Conservation (phyloP, 768 basidiomycete genomes). For the Termitomyces sp. region DNA sequence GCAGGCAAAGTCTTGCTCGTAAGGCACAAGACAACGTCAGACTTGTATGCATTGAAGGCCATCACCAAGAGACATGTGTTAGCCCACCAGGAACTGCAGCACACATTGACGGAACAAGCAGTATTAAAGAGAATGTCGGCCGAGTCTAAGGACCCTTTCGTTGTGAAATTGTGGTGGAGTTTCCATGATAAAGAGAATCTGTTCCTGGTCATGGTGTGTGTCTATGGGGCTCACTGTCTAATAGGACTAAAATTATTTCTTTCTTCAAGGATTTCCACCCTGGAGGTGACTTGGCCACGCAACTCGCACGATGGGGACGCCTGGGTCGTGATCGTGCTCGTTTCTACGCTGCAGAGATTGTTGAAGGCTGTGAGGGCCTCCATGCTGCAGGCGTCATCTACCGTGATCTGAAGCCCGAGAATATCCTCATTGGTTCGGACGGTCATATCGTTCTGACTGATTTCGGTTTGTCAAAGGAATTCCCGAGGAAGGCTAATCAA, state of each 20-base stretch:
- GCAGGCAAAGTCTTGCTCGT: conserved; percentile 96
- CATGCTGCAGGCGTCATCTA: conserved; percentile 95
- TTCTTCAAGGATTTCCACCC: conserved; percentile 79
- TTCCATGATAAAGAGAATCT: conserved; percentile 98
- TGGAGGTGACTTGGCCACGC: conserved; percentile 95
- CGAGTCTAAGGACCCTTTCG: conserved; percentile 84
- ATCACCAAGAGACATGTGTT: conserved; percentile 97
- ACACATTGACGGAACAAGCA: conserved; percentile 94
- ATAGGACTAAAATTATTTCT: conserved; percentile 6
- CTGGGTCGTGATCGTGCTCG: conserved; percentile 90
- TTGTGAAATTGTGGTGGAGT: conserved; percentile 94
- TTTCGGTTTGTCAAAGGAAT: conserved; percentile 93
- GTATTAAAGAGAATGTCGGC: conserved; percentile 94
- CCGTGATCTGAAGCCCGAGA: conserved; percentile 95
- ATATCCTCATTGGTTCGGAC: conserved; percentile 89
- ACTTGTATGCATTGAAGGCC: conserved; percentile 91
- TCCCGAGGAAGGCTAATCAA: conserved; percentile 48
- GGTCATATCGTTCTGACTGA: conserved; percentile 98
- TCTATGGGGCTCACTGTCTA: conserved; percentile 12
- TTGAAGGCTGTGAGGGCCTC: conserved; percentile 92
- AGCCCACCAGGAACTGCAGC: conserved; percentile 93
- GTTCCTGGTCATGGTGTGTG: conserved; percentile 87
- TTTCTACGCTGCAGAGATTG: conserved; percentile 97
- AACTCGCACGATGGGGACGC: conserved; percentile 93
- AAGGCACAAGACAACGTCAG: conserved; percentile 63